phyloP scores from a whole-genome alignment of 495 filamentous ascomycete genomes.

The Cryomyces minteri region DNA sequence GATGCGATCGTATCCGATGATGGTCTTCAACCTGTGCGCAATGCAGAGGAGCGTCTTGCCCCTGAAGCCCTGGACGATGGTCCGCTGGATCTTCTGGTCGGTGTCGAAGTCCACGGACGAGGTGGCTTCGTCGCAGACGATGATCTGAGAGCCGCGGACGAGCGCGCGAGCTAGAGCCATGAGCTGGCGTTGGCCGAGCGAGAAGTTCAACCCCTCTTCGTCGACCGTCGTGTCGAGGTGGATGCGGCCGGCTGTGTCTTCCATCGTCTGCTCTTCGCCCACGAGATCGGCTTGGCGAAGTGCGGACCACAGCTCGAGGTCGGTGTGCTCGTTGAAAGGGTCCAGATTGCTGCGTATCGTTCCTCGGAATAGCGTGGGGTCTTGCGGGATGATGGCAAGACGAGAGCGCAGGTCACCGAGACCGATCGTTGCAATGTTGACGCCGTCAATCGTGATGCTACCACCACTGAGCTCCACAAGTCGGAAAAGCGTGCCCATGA shows the following conservation, averaged over 20 bases:
- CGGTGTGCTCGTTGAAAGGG: conserved; percentile 74
- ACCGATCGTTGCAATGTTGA: conserved; percentile 71
- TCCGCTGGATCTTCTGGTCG: conserved; percentile 83
- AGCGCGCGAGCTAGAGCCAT: conserved; percentile 88
- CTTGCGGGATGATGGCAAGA: conserved; percentile 89
- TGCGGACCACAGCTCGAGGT: conserved; percentile 76
- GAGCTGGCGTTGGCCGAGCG: conserved; percentile 85
- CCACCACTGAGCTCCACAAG: conserved; percentile 71
- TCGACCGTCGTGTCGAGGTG: conserved; percentile 76
- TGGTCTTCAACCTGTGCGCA: conserved; percentile 81
- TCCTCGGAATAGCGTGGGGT: conserved; percentile 85
- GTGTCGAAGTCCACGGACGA: conserved; percentile 90
- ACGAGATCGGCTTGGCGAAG: conserved; percentile 68
- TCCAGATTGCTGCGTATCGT: conserved; percentile 85
- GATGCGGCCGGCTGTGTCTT: conserved; percentile 37
- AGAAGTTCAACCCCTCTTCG: conserved; percentile 90
- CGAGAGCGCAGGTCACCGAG: conserved; percentile 74
- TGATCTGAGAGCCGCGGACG: conserved; percentile 72
- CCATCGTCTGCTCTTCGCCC: conserved; percentile 26
- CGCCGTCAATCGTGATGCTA: conserved; percentile 76
- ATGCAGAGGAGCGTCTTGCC: conserved; percentile 88
- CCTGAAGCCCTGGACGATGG: conserved; percentile 71
- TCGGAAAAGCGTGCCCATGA: conserved; percentile 87
- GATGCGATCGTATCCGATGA: conserved; percentile 88
- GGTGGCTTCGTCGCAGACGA: conserved; percentile 92